Evolutionary conservation across 495 filamentous ascomycete species (phyloP), one percentile per base, ranked within the genome.

Genomic region (Apiosordaria backusii): DNA sequence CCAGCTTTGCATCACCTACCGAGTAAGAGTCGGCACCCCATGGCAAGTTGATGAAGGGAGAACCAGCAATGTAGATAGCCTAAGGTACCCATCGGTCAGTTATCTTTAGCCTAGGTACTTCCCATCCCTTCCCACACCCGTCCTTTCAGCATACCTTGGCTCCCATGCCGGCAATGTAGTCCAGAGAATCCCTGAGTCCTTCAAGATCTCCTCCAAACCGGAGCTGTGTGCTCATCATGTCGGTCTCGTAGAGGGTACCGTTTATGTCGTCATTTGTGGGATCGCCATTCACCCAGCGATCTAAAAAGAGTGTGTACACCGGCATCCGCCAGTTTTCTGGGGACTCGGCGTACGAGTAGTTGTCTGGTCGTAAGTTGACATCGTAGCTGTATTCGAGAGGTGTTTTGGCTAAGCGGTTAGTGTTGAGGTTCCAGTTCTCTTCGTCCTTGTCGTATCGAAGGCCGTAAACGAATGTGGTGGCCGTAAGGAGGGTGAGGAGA

Each of bases 91-190:
- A 24, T 61, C 2, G 27, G n/a, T 73, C 54, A 72, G 69, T 57
- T 40, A 1, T 9, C 15, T 13, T 50, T 50, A 7, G 7, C 18
- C 19, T 23, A 21, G 9, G 21, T 54, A 4, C 16, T 5, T 5
- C 19, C 16, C 24, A 2, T 24, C 57, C 18, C 10, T 27, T 24
- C 24, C 23, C n/a, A 24, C 10, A 0, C 24, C 19, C n/a, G 3
- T 26, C 24, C 19, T 26, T 61, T 61, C 24, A 25, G 26, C 21
- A 10, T 64, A 75, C 74, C 73, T 89, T 90, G 74, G 90, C 86
- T 1, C 89, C 89, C 87, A 90, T 87, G 54, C 89, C 89, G 64
- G 89, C 87, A 50, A 92, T 72, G 74, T 92, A 92, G 70, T 92
- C 89, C 62, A 92, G 77, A 18, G 85, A 87, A 67, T 89, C 86